These are phyloP conservation scores for Halenospora varia DNA, from an alignment of 495 filamentous ascomycete species.

Conservation along the genomic window DNA sequence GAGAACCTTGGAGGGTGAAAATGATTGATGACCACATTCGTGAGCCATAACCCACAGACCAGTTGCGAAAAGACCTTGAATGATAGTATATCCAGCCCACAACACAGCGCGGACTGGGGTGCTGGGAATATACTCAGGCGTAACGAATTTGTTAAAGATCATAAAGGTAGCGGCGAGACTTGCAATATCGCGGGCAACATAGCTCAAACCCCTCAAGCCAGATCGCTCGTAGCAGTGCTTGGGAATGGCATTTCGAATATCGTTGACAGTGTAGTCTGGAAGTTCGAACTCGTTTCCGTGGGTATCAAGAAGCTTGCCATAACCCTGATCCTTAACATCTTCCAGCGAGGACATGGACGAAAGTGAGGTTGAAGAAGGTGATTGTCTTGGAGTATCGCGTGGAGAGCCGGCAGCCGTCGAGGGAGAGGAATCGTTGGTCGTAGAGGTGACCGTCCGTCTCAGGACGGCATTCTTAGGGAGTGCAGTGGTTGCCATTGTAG, in stretches of 20 bases:
- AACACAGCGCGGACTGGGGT: slow-evolving; percentile 48
- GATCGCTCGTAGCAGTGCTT: slow-evolving; percentile 78
- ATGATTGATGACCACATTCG: slow-evolving; percentile 85
- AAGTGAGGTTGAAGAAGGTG: slow-evolving; percentile 83
- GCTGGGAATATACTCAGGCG: slow-evolving; percentile 55
- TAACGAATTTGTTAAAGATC: slow-evolving; percentile 59
- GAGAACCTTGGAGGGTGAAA: slow-evolving; percentile 73
- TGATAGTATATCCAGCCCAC: slow-evolving; percentile 68
- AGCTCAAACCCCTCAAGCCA: slow-evolving; percentile 52
- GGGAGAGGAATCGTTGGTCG: slow-evolving; percentile 48
- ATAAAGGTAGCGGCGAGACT: slow-evolving; percentile 61
- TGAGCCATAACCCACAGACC: slow-evolving; percentile 84
- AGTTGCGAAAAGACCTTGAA: slow-evolving; percentile 74
- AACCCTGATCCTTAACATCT: slow-evolving; percentile 32
- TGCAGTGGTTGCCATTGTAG: slow-evolving; percentile 55
- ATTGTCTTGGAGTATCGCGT: slow-evolving; percentile 64
- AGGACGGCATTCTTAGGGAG: slow-evolving; percentile 51
- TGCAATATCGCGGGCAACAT: slow-evolving; percentile 67
- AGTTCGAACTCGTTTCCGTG: slow-evolving; percentile 73
- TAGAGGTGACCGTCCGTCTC: slow-evolving; percentile 45
- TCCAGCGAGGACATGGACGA: slow-evolving; percentile 78
- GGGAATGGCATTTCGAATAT: slow-evolving; percentile 78
- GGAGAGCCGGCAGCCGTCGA: slow-evolving; percentile 62
- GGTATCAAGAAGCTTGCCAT: slow-evolving; percentile 61
- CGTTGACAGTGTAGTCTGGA: slow-evolving; percentile 75